A percentile compares a stretch with the other conserved stretches of the same genome.
These are phyloP conservation scores for Rhynchospora breviuscula DNA, from an alignment of 176 grass and related monocot genomes.

Conservation along the genomic window DNA sequence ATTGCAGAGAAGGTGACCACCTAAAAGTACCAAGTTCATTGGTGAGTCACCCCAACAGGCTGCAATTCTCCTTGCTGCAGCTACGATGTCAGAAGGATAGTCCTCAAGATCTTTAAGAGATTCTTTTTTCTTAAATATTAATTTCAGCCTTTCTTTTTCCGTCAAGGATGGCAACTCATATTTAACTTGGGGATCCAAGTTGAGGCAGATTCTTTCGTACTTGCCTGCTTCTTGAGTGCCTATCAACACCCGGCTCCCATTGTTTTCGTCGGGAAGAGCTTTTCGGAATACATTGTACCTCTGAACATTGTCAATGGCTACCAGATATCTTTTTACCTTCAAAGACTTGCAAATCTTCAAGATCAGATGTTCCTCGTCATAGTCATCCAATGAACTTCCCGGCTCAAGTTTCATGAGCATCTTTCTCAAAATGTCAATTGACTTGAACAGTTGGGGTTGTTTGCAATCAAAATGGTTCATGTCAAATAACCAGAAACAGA, in stretches of 20 bases:
- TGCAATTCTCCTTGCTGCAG: background rate
- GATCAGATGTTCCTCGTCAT: background rate
- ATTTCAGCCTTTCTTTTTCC: background rate
- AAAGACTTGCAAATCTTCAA: background rate
- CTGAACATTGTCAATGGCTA: background rate
- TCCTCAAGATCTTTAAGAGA: background rate
- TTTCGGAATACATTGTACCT: background rate
- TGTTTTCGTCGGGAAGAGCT: background rate
- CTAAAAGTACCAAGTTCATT: background rate
- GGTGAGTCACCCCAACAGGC: background rate
- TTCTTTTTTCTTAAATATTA: background rate
- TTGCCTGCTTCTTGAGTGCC: background rate
- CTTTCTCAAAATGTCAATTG: background rate
- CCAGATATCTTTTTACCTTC: background rate
- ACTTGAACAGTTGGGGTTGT: background rate
- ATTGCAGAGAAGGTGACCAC: background rate
- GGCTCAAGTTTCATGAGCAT: background rate
- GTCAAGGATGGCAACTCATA: background rate
- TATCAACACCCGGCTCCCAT: background rate
- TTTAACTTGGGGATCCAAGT: background rate
- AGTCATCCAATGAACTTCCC: background rate
- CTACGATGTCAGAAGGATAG: background rate
- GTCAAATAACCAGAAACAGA: background rate
- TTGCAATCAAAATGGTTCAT: background rate
- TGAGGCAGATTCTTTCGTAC: background rate